A percentile compares a stretch with the other conserved stretches of the same genome.
phyloP scores from a whole-genome alignment of 2,329 filamentous ascomycete genomes.

The Fusarium tjaetaba region DNA sequence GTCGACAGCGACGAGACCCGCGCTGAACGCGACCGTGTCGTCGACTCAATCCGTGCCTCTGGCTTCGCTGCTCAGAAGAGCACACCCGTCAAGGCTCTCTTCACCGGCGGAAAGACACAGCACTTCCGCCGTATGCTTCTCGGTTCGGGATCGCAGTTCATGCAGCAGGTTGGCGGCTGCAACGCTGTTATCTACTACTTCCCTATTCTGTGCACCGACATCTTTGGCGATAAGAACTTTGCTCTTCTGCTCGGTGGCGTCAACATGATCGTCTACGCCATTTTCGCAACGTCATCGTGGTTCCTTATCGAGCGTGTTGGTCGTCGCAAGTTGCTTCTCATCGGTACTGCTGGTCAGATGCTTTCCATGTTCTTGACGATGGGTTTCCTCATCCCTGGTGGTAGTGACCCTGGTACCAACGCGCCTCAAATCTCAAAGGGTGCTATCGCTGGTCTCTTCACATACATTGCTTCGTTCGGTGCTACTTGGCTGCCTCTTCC shows the following conservation, averaged over 20 bases:
- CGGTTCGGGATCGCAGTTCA: slow-evolving; percentile 66
- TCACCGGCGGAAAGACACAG: slow-evolving; percentile 71
- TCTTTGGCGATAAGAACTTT: slow-evolving; percentile 51
- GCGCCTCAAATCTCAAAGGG: slow-evolving; percentile 67
- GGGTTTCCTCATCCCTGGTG: slow-evolving; percentile 72
- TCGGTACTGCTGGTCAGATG: slow-evolving; percentile 58
- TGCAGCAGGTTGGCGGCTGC: slow-evolving; percentile 70
- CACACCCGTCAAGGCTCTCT: slow-evolving; percentile 62
- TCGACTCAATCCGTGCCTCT: slow-evolving; percentile 61
- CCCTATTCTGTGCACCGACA: slow-evolving; percentile 62
- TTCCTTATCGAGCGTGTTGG: slow-evolving; percentile 61
- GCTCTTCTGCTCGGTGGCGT: slow-evolving; percentile 61
- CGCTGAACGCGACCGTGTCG: slow-evolving; percentile 65
- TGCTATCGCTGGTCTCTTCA: slow-evolving; percentile 73
- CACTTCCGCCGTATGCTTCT: slow-evolving; percentile 72
- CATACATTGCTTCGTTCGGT: slow-evolving; percentile 75
- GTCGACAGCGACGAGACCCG: slow-evolving; percentile 66
- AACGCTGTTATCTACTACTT: slow-evolving; percentile 71
- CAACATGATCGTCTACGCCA: slow-evolving; percentile 66
- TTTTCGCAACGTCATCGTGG: slow-evolving; percentile 65
- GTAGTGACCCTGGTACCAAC: slow-evolving; percentile 45
- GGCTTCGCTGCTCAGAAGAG: slow-evolving; percentile 56
- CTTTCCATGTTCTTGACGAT: slow-evolving; percentile 70
- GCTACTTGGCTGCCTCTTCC: slow-evolving; percentile 72
- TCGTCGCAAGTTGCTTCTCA: slow-evolving; percentile 58